These are phyloP conservation scores for Hibiscus mutabilis DNA, from an alignment of 345 rosid species.

Conservation along the genomic window DNA sequence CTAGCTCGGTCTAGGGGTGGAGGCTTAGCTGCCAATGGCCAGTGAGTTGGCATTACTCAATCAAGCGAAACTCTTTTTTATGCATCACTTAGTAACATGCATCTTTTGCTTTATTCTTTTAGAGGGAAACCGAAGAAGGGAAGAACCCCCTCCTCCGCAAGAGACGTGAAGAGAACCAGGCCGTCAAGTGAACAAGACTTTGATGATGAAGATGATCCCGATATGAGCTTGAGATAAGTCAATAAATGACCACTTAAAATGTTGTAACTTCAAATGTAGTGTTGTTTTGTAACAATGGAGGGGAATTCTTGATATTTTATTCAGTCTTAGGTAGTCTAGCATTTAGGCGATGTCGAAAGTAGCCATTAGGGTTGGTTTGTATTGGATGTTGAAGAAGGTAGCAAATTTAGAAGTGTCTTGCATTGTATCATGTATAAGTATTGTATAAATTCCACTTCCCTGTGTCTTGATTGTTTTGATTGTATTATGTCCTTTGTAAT, in stretches of 20 bases:
- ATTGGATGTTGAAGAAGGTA: not conserved
- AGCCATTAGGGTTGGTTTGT: not conserved
- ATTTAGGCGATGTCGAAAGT: not conserved
- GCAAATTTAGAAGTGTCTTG: not conserved
- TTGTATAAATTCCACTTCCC: not conserved
- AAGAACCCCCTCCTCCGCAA: slow-evolving; percentile 16
- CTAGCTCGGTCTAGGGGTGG: slow-evolving; percentile 25
- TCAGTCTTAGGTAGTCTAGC: not conserved
- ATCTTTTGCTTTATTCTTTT: not conserved
- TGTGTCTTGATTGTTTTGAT: not conserved
- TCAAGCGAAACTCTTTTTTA: not conserved
- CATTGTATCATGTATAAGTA: not conserved
- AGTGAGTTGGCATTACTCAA: slow-evolving; percentile 7
- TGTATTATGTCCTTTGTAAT: not conserved
- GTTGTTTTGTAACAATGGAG: not conserved
- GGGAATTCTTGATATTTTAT: not conserved
- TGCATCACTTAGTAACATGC: not conserved
- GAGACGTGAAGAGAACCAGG: slow-evolving; percentile 30
- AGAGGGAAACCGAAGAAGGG: slow-evolving; percentile 46
- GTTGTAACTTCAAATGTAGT: not conserved
- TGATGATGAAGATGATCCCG: slow-evolving; percentile 40
- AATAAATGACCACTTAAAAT: not conserved
- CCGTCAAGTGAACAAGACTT: slow-evolving; percentile 26
- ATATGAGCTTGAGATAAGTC: slow-evolving; percentile 21
- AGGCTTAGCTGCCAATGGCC: slow-evolving; percentile 27